phyloP scores from a whole-genome alignment of 2,329 filamentous ascomycete genomes.

The Aspergillus costaricaensis region DNA sequence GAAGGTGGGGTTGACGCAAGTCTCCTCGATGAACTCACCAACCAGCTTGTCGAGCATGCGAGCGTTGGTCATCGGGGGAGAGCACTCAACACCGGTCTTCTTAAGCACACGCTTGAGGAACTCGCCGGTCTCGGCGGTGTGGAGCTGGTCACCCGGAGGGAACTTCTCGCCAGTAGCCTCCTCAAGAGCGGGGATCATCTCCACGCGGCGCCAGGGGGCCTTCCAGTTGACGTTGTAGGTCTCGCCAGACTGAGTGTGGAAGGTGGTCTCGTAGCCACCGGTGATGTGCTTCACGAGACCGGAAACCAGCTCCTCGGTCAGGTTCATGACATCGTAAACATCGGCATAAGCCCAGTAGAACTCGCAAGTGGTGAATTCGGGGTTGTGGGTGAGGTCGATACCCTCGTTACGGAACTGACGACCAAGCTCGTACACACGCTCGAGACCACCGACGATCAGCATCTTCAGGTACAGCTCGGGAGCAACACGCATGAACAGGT shows the following conservation, averaged over 20 bases:
- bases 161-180: slow-evolving; percentile 90
- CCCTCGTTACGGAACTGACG: slow-evolving; percentile 95
- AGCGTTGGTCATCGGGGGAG: slow-evolving; percentile 86
- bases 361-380: slow-evolving; percentile 95
- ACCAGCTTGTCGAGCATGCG: slow-evolving; percentile 95
- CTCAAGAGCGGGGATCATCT: slow-evolving; percentile 95
- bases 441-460: slow-evolving; percentile 87
- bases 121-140: slow-evolving; percentile 83
- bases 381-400: slow-evolving; percentile 92
- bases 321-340: slow-evolving; percentile 84
- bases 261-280: slow-evolving; percentile 80
- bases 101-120: slow-evolving; percentile 83
- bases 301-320: slow-evolving; percentile 91
- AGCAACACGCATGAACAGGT: slow-evolving; percentile 91
- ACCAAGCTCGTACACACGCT: slow-evolving; percentile 94
- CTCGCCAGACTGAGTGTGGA: slow-evolving; percentile 83
- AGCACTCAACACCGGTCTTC: slow-evolving; percentile 89
- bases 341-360: slow-evolving; percentile 96
- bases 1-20: slow-evolving; percentile 89
- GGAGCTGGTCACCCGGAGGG: slow-evolving; percentile 82
- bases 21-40: slow-evolving; percentile 93
- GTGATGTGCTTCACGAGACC: slow-evolving; percentile 85
- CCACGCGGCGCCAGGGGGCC: slow-evolving; percentile 85
- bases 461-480: slow-evolving; percentile 98
- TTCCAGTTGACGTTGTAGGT: slow-evolving; percentile 94